Base-by-base conservation (phyloP, 352 stramenopile species). In the Globisporangium spiculum region DNA sequence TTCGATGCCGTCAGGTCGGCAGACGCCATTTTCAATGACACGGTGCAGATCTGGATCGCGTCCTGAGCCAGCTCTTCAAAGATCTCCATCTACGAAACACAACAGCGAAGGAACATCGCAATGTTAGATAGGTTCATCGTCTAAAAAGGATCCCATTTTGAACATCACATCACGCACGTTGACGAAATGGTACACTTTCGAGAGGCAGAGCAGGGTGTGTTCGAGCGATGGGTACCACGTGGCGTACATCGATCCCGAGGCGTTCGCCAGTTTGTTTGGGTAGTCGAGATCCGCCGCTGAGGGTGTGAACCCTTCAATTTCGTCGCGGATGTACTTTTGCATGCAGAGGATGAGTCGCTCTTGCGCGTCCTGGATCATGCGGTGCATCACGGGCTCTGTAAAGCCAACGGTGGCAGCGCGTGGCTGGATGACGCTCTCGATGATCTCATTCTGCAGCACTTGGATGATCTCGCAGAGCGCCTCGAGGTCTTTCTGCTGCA, bases 31-130 rank as follows among this genome's bases (percentile, higher is more conserved):
- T 90, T 90, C 30, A 96, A 74, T 7, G 88, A 90, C 36, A 75
- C 83, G 0, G 86, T 89, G 60, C 86, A 96, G 34, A 93, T 86
- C 27, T 88, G 82, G 55, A 96, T 93, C 10, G 86, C 88, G 26
- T 96, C 88, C 66, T 94, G 88, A 1, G 88, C 88, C 30, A 96
- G 72, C 30, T 94, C 86, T 67, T 93, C 84, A 41, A 96, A 96
- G 56, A 96, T 93, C 60, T 93, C 80, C 75, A 88, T 91, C 85
- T 91, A 68, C 10, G 26, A 60, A 38, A 54, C 52, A 50, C 16
- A 44, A 24, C 32, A 27, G 53, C 27, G 16, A n/a, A 57, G 0
- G 1, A 67, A 10, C 18, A 9, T n/a, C 16, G 57, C 22, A 52
- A 48, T 36, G 18, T 57, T 36, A 34, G 12, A n/a, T 22, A 22